phyloP scores from a whole-genome alignment of 768 basidiomycete genomes.

The Roridomyces roridus region DNA sequence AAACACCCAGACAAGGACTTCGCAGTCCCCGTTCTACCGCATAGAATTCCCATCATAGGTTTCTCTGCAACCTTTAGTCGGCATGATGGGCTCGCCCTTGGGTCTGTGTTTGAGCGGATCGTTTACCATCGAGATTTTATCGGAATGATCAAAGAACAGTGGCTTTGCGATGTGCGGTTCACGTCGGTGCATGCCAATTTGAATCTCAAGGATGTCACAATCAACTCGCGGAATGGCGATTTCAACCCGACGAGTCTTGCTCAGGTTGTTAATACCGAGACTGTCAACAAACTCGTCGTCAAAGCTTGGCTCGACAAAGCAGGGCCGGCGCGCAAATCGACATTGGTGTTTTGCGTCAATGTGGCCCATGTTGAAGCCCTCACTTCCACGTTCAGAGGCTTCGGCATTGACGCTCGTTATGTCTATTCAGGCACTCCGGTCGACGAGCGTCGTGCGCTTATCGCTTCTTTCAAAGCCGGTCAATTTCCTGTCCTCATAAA shows the following conservation, averaged over 20 bases:
- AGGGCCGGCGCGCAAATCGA: constrained; percentile 75
- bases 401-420: constrained; percentile 86
- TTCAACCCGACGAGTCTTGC: constrained; percentile 82
- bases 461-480: constrained; percentile 72
- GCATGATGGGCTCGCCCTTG: constrained; percentile 88
- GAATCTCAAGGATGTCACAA: constrained; percentile 67
- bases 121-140: constrained; percentile 93
- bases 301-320: constrained; percentile 88
- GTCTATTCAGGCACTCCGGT: constrained; percentile 73
- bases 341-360: constrained; percentile 91
- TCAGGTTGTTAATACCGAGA: constrained; percentile 79
- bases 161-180: constrained; percentile 89
- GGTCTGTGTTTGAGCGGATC: constrained; percentile 87
- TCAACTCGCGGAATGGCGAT: constrained; percentile 77
- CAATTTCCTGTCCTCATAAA: constrained; percentile 88
- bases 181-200: constrained; percentile 82
- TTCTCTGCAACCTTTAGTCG: constrained; percentile 96
- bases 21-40: constrained; percentile 41
- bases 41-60: constrained; percentile 83
- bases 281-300: constrained; percentile 80
- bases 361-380: constrained; percentile 79
- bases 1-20: constrained; percentile 55
- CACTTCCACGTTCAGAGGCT: constrained; percentile 71
- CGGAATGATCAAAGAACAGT: constrained; percentile 92
- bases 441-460: constrained; percentile 64